Conservation (phyloP, 768 basidiomycete genomes). For the Collybiopsis confluens region DNA sequence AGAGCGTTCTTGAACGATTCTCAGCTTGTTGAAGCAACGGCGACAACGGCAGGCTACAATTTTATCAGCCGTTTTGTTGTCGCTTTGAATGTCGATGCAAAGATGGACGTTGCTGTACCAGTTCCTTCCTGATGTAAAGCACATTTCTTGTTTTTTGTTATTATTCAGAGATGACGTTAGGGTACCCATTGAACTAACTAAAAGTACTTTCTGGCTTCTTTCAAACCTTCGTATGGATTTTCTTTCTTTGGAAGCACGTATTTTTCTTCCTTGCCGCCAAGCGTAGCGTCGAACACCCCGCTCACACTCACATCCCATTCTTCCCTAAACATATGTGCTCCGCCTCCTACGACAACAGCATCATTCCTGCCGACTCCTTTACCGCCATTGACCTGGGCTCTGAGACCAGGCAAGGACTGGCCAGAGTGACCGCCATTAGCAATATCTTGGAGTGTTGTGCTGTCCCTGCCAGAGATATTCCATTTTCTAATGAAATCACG, state of each 20-base stretch:
- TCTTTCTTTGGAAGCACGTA: conserved; percentile 50
- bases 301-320: conserved; percentile 67
- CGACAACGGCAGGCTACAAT: conserved; percentile 26
- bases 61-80: conserved; percentile 26
- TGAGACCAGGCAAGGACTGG: neutral
- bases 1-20: conserved; percentile 20
- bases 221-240: conserved; percentile 53
- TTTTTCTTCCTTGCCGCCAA: conserved; percentile 43
- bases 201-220: conserved; percentile 44
- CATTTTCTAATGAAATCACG: conserved; percentile 57
- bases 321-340: conserved; percentile 80
- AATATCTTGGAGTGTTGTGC: neutral
- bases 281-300: conserved; percentile 50
- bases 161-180: no score
- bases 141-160: no score
- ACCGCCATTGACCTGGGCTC: conserved; percentile 2
- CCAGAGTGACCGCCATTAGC: neutral
- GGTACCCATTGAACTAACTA: no score
- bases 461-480: conserved; percentile 41
- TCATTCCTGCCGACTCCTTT: neutral
- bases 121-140: conserved; percentile 18
- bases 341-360: conserved; percentile 44
- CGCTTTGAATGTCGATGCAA: conserved; percentile 28
- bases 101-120: conserved; percentile 23
- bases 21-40: conserved; percentile 26